Evolutionary conservation across 805 yeast species (phyloP).

Genomic region (Teunomyces gatunensis): DNA sequence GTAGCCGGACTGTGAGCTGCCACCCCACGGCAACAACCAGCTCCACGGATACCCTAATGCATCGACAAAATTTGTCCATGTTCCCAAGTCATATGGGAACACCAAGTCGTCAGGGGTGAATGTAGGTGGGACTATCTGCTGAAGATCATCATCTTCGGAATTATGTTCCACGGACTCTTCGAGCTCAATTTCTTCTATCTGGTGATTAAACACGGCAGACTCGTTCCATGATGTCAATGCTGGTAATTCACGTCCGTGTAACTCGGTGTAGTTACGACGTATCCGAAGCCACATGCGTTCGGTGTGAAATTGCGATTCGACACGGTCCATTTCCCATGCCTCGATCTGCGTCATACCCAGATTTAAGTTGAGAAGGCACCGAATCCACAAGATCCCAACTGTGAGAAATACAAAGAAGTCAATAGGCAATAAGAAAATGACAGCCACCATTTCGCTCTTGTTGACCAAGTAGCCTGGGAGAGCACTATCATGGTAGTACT

Average conservation of each 20-base stretch:
- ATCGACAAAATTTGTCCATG: constrained; percentile 49
- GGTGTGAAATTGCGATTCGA: constrained; percentile 60
- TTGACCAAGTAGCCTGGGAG: constrained; percentile 57
- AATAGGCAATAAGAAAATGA: constrained; percentile 53
- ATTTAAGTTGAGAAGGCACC: constrained; percentile 56
- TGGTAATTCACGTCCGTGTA: constrained; percentile 44
- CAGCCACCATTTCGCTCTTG: constrained; percentile 51
- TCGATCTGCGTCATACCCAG: constrained; percentile 88
- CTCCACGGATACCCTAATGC: constrained; percentile 60
- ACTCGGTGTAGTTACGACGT: constrained; percentile 39
- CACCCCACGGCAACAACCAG: constrained; percentile 75
- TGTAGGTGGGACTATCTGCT: constrained; percentile 27
- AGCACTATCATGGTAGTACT: constrained; percentile 47
- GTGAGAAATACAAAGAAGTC: constrained; percentile 60
- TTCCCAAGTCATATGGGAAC: constrained; percentile 82
- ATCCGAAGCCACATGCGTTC: constrained; percentile 53
- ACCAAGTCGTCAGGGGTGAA: constrained; percentile 62
- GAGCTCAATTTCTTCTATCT: constrained; percentile 10
- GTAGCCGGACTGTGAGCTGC: constrained; percentile 49
- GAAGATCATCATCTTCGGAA: constrained; percentile 5
- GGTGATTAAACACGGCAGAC: constrained; percentile 14
- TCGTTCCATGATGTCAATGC: constrained; percentile 47
- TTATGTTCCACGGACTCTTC: constrained; percentile 2
- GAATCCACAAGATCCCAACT: constrained; percentile 53
- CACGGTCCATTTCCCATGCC: constrained; percentile 85